Percentiles rank a stretch among this genome's conserved stretches.
phyloP scores from a whole-genome alignment of 2,329 filamentous ascomycete species.

The Colletotrichum noveboracense region DNA sequence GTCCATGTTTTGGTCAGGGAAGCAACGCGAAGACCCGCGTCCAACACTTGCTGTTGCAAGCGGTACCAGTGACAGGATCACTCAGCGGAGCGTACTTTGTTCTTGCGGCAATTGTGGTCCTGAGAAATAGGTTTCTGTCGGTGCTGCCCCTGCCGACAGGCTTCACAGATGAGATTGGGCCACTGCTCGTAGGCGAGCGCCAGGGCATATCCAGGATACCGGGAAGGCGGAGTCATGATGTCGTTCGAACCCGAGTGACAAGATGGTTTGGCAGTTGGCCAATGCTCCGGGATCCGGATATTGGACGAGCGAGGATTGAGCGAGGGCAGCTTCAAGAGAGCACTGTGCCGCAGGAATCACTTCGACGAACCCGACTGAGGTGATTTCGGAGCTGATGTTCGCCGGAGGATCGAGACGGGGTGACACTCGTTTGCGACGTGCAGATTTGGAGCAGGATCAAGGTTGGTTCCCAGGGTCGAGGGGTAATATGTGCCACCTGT shows the following conservation, averaged over 20 bases:
- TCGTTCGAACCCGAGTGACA: background rate
- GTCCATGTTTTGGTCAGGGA: background rate
- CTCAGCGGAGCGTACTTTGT: background rate
- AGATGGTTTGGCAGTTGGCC: background rate
- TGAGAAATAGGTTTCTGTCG: background rate
- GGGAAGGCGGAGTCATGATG: background rate
- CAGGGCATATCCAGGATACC: background rate
- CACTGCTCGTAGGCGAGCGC: background rate
- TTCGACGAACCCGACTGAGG: background rate
- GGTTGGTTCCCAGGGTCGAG: background rate
- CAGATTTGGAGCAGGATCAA: background rate
- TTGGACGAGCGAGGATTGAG: background rate
- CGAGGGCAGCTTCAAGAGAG: background rate
- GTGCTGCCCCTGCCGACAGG: background rate
- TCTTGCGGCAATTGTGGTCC: background rate
- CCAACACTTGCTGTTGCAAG: background rate
- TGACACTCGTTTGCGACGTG: slow-evolving; percentile 5
- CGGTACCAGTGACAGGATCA: background rate
- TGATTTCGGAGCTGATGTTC: background rate
- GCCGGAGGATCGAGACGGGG: background rate
- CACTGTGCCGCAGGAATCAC: background rate
- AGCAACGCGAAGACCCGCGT: background rate
- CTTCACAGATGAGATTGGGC: background rate
- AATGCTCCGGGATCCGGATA: background rate
- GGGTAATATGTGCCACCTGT: background rate